These are phyloP conservation scores for Phaeotremella skinneri DNA, from an alignment of 768 basidiomycete species.

Conservation along the genomic window DNA sequence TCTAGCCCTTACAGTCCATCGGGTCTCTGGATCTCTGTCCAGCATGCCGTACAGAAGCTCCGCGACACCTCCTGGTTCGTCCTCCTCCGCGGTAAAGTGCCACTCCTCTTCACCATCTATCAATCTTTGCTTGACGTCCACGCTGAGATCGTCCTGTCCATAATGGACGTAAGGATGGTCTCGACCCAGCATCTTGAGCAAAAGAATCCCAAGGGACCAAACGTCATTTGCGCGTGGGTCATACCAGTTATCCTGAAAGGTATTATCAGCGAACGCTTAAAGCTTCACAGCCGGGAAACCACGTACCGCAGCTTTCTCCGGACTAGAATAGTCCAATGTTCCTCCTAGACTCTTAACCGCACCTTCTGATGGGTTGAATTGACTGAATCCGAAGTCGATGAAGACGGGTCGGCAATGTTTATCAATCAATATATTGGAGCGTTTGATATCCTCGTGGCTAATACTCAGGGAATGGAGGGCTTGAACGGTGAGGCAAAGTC, in stretches of 20 bases:
- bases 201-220: constrained; percentile 48
- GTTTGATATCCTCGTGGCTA: constrained; percentile 56
- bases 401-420: constrained; percentile 29
- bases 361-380: constrained; percentile 34
- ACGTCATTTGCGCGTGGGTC: constrained; percentile 43
- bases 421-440: constrained; percentile 55
- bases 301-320: constrained; percentile 43
- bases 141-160: constrained; percentile 26
- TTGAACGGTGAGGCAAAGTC: constrained; percentile 35
- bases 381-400: constrained; percentile 49
- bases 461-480: constrained; percentile 52
- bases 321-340: constrained; percentile 48
- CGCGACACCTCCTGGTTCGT: constrained; percentile 20
- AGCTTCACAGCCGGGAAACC: background rate
- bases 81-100: constrained; percentile 7
- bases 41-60: constrained; percentile 41
- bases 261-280: background rate
- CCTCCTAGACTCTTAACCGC: constrained; percentile 41
- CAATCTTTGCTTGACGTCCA: constrained; percentile 29
- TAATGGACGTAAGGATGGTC: constrained; percentile 33
- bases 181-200: constrained; percentile 36
- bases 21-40: constrained; percentile 24
- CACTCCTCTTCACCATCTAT: constrained; percentile 17
- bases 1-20: constrained; percentile 39
- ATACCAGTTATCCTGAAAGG: constrained; percentile 29